phyloP scores from a whole-genome alignment of 306 rosid species.

The Myrica gale region DNA sequence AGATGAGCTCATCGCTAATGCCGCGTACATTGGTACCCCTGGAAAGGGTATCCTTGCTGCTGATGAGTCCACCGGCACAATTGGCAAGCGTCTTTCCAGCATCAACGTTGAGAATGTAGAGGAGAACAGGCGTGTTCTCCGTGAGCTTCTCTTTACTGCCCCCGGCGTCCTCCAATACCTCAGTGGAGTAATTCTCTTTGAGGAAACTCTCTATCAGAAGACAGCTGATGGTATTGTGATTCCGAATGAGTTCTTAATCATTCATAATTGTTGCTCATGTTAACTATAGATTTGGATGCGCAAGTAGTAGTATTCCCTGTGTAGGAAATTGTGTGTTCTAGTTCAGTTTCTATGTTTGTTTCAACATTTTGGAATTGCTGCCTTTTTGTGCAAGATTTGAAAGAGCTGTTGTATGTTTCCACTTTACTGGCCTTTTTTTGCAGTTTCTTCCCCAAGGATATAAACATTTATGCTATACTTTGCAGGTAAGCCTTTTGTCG shows the following conservation, averaged over 20 bases:
- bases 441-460: neutral
- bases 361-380: neutral
- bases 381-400: neutral
- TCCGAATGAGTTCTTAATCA: neutral
- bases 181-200: constrained; percentile 84
- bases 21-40: constrained; percentile 83
- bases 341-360: neutral
- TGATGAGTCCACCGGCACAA: constrained; percentile 93
- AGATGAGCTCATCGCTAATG: constrained; percentile 91
- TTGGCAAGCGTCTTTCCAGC: constrained; percentile 84
- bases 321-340: neutral
- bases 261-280: neutral
- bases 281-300: neutral
- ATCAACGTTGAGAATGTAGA: constrained; percentile 77
- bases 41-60: constrained; percentile 99
- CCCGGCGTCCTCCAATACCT: constrained; percentile 71
- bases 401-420: neutral
- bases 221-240: constrained; percentile 59
- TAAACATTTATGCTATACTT: neutral
- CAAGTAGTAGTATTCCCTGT: neutral
- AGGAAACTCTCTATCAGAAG: constrained; percentile 86
- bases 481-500: constrained; percentile 66
- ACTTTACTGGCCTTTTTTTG: neutral
- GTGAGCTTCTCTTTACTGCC: constrained; percentile 87
- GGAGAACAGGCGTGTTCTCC: constrained; percentile 64